Evolutionary conservation across 176 grass and related monocot species (phyloP), one percentile per base, ranked within the genome.

Genomic region (Aegilops longissima): DNA sequence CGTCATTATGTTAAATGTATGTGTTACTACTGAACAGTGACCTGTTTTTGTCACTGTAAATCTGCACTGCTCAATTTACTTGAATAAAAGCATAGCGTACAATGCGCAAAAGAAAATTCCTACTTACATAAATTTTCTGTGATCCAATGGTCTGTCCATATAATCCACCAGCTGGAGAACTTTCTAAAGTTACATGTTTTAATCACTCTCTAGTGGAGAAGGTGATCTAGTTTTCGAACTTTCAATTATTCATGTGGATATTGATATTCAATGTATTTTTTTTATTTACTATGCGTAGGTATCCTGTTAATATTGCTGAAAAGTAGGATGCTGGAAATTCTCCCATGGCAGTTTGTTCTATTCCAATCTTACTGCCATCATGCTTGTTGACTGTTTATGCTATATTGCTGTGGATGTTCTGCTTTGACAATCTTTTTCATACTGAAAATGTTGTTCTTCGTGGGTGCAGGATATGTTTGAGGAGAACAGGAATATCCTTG

Each of bases 401-500:
- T 74, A 21, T 14, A 73, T 38, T 51, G 2, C 6, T 62, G 8
- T 1, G 0, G 25, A n/a, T 21, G 17, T 63, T 82, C 6, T 76
- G 33, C 31, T 2, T 0, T 82, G 6, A 18, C 39, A 73, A 74
- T 73, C 8, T 72, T 63, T 5, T 52, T 84, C 47, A 9, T 78
- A 51, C 49, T 91, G 45, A 88, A 86, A 63, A 71, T 78, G 25
- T 80, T 35, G 67, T 79, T 80, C n/a, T 81, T 92, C 42, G 49
- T 47, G 17, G 66, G 49, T 83, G 77, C 85, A 99, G 97, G 89
- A 96, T 93, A 99, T 99, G 97, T 99, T 99, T 93, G 97, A 96
- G 85, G 97, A 99, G 92, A 93, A 99, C 90, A 99, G 97, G 64
- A 99, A 83, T 90, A 99, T 99, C 71, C 87, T 99, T 86, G 97